Percentiles rank a stretch among this genome's conserved stretches.
Conservation (phyloP, 129 eudicot species). For the Silybum marianum region DNA sequence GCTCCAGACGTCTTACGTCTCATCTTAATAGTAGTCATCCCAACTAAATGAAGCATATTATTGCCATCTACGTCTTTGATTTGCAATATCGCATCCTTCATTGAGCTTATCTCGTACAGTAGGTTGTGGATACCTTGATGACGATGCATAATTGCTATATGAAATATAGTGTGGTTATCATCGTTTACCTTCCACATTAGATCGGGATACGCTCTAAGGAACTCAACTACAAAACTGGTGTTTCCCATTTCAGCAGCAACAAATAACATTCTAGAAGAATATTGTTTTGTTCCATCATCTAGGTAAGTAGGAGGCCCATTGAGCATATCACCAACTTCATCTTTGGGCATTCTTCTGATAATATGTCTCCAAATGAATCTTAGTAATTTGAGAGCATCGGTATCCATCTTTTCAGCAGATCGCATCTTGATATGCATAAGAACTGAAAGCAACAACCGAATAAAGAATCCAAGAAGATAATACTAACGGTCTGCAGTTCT, state of each 20-base stretch:
- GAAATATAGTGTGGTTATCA: neutral
- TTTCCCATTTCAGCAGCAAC: constrained; percentile 8
- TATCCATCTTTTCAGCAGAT: neutral
- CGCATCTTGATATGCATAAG: neutral
- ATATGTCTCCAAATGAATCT: neutral
- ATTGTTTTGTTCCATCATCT: neutral
- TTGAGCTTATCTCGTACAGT: constrained; percentile 15
- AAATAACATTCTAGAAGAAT: constrained; percentile 2
- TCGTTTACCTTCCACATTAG: constrained; percentile 26
- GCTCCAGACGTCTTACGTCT: constrained; percentile 17
- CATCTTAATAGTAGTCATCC: constrained; percentile 4
- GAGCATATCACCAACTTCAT: neutral
- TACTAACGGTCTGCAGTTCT: neutral
- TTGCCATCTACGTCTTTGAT: constrained; percentile 9
- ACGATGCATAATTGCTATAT: constrained; percentile 19
- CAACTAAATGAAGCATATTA: constrained; percentile 34
- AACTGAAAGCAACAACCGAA: neutral
- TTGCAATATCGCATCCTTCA: neutral
- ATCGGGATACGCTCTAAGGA: constrained; percentile 15
- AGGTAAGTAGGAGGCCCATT: neutral
- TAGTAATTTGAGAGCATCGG: constrained; percentile 4
- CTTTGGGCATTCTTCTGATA: neutral
- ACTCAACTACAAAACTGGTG: constrained; percentile 12
- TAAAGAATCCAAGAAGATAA: neutral
- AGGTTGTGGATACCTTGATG: constrained; percentile 6